These are phyloP conservation scores for Nakaseomyces sp. DNA, from an alignment of 1,139 yeast species.

Conservation along the genomic window DNA sequence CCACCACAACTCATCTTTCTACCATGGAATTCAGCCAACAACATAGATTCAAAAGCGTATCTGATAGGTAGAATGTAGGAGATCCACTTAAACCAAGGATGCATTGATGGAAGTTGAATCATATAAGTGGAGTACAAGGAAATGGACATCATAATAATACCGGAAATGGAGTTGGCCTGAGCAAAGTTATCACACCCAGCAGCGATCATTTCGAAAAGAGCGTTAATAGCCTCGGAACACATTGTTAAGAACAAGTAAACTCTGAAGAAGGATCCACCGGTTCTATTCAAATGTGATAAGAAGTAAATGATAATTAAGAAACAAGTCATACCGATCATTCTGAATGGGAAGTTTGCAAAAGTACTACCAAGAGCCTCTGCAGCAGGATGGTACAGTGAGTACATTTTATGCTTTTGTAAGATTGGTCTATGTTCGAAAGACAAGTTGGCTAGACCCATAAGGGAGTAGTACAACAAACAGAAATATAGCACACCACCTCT, in stretches of 20 bases:
- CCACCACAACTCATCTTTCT: constrained; percentile 44
- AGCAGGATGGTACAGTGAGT: constrained; percentile 49
- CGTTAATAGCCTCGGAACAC: constrained; percentile 37
- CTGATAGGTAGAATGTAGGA: constrained; percentile 49
- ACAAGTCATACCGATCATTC: constrained; percentile 37
- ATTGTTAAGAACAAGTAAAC: constrained; percentile 39
- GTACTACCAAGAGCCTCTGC: constrained; percentile 48
- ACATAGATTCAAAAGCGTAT: constrained; percentile 49
- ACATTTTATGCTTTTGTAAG: constrained; percentile 47
- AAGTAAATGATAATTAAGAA: constrained; percentile 45
- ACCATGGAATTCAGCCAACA: constrained; percentile 49
- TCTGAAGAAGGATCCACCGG: constrained; percentile 50
- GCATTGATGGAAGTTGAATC: constrained; percentile 52
- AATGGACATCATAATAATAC: constrained; percentile 40
- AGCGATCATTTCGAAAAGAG: constrained; percentile 44
- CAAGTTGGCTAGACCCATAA: constrained; percentile 49
- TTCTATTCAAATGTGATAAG: constrained; percentile 41
- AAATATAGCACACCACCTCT: constrained; percentile 53
- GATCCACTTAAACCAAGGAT: constrained; percentile 59
- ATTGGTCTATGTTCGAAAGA: constrained; percentile 46
- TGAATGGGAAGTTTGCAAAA: constrained; percentile 42
- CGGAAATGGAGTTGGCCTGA: constrained; percentile 46
- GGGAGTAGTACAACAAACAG: constrained; percentile 43
- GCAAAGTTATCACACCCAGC: constrained; percentile 39
- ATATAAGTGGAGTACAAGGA: constrained; percentile 48